Base-by-base conservation (phyloP, 768 basidiomycete genomes). In the Boletus reticulatus region DNA sequence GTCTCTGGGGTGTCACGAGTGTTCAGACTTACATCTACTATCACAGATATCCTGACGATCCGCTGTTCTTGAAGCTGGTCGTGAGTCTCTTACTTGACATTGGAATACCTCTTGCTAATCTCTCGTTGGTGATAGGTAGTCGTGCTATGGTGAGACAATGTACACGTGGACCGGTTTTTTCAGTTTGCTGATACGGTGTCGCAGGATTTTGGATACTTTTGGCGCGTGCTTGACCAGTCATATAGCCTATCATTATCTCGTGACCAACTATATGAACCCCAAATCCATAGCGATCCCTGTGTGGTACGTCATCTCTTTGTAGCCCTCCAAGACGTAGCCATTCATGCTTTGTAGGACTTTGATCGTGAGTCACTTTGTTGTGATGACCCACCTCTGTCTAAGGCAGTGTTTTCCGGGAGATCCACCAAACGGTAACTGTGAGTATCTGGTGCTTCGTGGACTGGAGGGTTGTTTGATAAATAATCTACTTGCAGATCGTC, bases 1-100 rank as follows among this genome's bases (percentile, higher is more conserved):
- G 83, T n/a, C 67, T 85, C n/a, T 85, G 78, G 76, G 84, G 84
- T 3, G 67, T 84, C 9, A 82, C 81, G 10, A 82, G 78, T 55
- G 71, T 78, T 14, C 84, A 85, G 62, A 78, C 78, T 2, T 82
- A 74, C 57, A 72, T 76, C 16, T 85, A 81, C 66, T 84, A 79
- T 56, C 70, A 70, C 47, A 62, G 71, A 41, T 71, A 65, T 27
- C 67, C 67, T 1, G 66, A 65, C 6, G 79, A 80, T 62, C 63
- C 57, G 34, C 44, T 56, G 4, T 29, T 43, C 22, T 66, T 78
- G 43, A 81, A 76, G 58, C 24, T 73, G 19, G 56, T 74, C 61
- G 81, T 80, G 56, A 49, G 76, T 58, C 10, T 24, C 39, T 55
- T n/a, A 3, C 14, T 1, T 27, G 36, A 44, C 13, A 2, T 27